phyloP scores from a whole-genome alignment of 176 grass and related monocot species.

The Oryza glaberrima region DNA sequence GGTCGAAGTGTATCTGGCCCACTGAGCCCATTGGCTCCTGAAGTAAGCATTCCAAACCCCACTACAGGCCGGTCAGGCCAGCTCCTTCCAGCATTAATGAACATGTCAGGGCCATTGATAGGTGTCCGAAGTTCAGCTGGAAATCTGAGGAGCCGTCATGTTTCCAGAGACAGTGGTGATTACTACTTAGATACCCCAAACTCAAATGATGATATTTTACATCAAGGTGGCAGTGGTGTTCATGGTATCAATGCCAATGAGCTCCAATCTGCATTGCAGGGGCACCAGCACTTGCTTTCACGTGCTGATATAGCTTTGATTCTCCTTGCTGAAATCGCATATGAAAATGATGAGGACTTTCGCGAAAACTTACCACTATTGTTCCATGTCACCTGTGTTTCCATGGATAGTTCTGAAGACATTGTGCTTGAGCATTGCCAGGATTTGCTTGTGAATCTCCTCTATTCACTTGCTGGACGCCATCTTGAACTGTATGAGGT shows the following conservation, averaged over 20 bases:
- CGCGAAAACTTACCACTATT: constrained; percentile 94
- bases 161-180: constrained; percentile 94
- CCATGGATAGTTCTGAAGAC: constrained; percentile 98
- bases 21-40: constrained; percentile 89
- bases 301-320: constrained; percentile 97
- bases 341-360: constrained; percentile 98
- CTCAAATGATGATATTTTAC: constrained; percentile 89
- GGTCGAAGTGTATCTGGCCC: constrained; percentile 94
- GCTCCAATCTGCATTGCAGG: constrained; percentile 95
- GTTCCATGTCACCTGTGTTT: constrained; percentile 98
- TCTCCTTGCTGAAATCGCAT: constrained; percentile 96
- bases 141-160: constrained; percentile 91
- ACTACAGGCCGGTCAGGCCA: constrained; percentile 84
- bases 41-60: constrained; percentile 74
- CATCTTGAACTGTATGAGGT: constrained; percentile 96
- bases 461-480: constrained; percentile 91
- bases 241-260: constrained; percentile 90
- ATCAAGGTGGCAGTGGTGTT: constrained; percentile 70
- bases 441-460: constrained; percentile 94
- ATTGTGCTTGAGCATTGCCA: constrained; percentile 98
- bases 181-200: constrained; percentile 91
- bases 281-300: constrained; percentile 93
- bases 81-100: constrained; percentile 88
- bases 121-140: constrained; percentile 86
- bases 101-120: constrained; percentile 94